Evolutionary conservation across 495 filamentous ascomycete genomes (phyloP), one percentile per base, ranked within the genome.

Genomic region (Lasiosphaeris hirsuta): DNA sequence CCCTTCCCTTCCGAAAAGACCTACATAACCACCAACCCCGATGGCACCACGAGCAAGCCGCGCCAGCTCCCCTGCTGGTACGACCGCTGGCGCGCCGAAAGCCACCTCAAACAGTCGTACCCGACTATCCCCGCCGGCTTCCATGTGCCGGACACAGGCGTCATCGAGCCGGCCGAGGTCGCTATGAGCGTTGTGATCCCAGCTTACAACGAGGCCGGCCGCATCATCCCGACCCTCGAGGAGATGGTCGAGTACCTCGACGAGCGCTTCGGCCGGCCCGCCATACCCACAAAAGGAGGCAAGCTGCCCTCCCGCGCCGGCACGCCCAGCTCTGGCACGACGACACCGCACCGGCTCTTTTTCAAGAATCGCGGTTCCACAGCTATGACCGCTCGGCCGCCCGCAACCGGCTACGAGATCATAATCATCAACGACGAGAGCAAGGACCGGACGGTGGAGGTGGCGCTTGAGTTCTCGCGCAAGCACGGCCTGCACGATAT

Each of bases 341-440:
- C 59, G 10, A 65, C 61, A 4, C 63, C 60, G 23, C 67, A 70
- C 57, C 68, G 69, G 34, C 63, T 70, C 15, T 58, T 67, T 14
- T 69, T 67, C 53, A 67, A 63, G 42, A 60, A 49, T 47, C 41
- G 54, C 19, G 43, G 19, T 23, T 37, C 6, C 36, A 35, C 35
- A 39, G 41, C 30, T 14, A 15, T 55, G 30, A 5, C 42, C 19
- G 36, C 33, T 36, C 35, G 6, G 15, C 37, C 9, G 13, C 40
- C 1, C 10, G 46, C 10, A 10, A 44, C 68, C 39, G 91, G 90
- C 35, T 99, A 95, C 86, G 94, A 99, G 71, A 93, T 99, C 58
- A 74, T 99, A n/a, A 75, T 99, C 47, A 83, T 99, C 45, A 90
- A 92, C 47, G 94, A 99, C 71, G 95, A 92, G n/a, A 92, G 88